Conservation (phyloP, 2,329 filamentous ascomycete species). For the Magnaporthales sp. region DNA sequence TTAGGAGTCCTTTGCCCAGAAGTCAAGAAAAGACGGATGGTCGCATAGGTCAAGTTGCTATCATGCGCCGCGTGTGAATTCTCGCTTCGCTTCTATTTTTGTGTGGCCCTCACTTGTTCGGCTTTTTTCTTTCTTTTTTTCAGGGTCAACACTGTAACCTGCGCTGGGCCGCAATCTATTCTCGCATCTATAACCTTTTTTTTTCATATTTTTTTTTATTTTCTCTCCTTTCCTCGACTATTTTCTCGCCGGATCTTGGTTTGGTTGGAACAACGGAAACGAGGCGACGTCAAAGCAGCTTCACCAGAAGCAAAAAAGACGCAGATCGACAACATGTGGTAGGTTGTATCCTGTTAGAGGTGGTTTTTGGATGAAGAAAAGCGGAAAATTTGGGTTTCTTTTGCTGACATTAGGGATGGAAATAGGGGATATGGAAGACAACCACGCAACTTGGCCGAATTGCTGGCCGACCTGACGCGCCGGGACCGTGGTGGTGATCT, state of each 20-base stretch:
- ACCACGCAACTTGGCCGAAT: not conserved
- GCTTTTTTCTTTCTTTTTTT: not conserved
- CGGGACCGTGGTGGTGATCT: not conserved
- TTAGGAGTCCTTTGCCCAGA: not conserved
- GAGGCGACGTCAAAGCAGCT: too few relatives aligned
- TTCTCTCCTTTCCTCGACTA: not conserved
- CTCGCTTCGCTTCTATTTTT: not conserved
- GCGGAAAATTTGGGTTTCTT: not conserved
- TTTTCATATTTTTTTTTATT: not conserved
- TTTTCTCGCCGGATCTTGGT: not conserved
- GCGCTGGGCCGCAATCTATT: not conserved
- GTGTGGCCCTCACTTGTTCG: not conserved
- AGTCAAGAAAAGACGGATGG: not conserved
- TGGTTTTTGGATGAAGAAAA: not conserved
- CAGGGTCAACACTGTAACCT: not conserved
- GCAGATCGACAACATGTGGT: not conserved
- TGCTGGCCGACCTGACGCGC: not conserved
- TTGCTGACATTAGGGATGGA: not conserved
- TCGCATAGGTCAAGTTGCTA: not conserved
- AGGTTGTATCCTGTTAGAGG: not conserved
- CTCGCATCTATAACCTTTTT: not conserved
- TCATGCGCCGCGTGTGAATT: not conserved
- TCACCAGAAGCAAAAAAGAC: too few relatives aligned
- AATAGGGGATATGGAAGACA: slow-evolving; percentile 1
- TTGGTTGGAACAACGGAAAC: too few relatives aligned